A percentile compares a stretch with the other conserved stretches of the same genome.
Evolutionary conservation across 2,329 filamentous ascomycete species (phyloP).

Genomic region (Aspergillus oerlinghausenensis): DNA sequence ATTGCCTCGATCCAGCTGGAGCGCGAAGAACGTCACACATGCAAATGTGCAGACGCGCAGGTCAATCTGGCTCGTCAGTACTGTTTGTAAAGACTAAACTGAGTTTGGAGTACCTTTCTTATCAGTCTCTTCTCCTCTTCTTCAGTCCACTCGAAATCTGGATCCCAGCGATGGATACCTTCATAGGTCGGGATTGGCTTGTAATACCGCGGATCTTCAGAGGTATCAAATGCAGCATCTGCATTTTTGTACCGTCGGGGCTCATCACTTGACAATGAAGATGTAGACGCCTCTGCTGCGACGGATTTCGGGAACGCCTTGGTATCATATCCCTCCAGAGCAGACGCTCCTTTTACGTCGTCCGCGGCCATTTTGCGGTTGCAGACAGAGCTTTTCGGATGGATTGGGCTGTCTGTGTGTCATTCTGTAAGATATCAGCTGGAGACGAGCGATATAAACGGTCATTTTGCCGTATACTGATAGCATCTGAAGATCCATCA

Average conservation of each 20-base stretch:
- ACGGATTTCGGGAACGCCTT: conserved; percentile 5
- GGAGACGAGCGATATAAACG: background rate
- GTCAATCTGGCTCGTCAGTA: conserved; percentile 32
- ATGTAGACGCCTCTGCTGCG: conserved; percentile 11
- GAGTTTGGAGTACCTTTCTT: conserved; percentile 25
- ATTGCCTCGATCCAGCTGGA: conserved; percentile 62
- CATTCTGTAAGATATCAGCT: background rate
- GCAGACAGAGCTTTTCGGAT: background rate
- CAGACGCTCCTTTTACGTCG: conserved; percentile 8
- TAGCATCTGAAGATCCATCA: conserved; percentile 6
- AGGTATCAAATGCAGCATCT: conserved; percentile 32
- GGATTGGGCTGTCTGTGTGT: background rate
- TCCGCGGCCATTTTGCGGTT: conserved; percentile 13
- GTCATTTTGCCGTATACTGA: background rate
- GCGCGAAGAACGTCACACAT: conserved; percentile 59
- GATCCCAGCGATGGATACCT: conserved; percentile 47
- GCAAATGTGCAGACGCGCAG: conserved; percentile 39
- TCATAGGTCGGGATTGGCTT: conserved; percentile 43
- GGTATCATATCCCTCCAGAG: conserved; percentile 5
- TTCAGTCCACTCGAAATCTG: conserved; percentile 42
- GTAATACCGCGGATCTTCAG: conserved; percentile 33
- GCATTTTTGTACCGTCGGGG: conserved; percentile 3
- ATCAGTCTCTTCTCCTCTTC: conserved; percentile 41
- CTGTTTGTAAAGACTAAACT: background rate
- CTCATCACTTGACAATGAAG: conserved; percentile 6